phyloP scores from a whole-genome alignment of 73 alveolate genomes.

The Tetrahymena borealis region DNA sequence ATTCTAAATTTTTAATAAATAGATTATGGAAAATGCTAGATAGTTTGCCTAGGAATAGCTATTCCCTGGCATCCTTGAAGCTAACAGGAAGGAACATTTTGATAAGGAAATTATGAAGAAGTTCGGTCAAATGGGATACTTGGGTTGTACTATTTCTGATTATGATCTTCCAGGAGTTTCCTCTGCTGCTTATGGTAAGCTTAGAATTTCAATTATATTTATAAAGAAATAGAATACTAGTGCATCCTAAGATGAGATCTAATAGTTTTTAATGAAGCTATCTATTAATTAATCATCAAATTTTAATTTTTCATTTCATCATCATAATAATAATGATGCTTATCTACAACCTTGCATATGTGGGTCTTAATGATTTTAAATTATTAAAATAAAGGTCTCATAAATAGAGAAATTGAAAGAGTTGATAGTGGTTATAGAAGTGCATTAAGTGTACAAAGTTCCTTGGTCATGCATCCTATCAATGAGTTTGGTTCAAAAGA shows the following conservation, averaged over 20 bases:
- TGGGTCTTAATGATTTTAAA: not conserved
- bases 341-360: too few species aligned
- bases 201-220: too few species aligned
- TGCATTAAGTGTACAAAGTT: constrained; percentile 73
- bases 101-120: constrained; percentile 62
- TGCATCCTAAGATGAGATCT: too few species aligned
- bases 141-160: constrained; percentile 69
- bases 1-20: not conserved
- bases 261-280: too few species aligned
- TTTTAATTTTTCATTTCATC: too few species aligned
- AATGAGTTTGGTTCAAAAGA: constrained; percentile 55
- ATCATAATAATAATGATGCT: too few species aligned
- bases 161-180: constrained; percentile 88
- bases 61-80: constrained; percentile 56
- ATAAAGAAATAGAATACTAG: too few species aligned
- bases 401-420: constrained; percentile 73
- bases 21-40: constrained; percentile 63
- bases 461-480: constrained; percentile 85
- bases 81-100: constrained; percentile 53
- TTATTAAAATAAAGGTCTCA: constrained; percentile 10
- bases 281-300: too few species aligned
- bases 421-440: constrained; percentile 88
- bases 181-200: constrained; percentile 76
- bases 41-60: constrained; percentile 54
- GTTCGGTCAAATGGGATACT: constrained; percentile 72